A percentile compares a stretch with the other conserved stretches of the same genome.
These are phyloP conservation scores for Hylodesmum podocarpum DNA, from an alignment of 306 rosid genomes.

Conservation along the genomic window DNA sequence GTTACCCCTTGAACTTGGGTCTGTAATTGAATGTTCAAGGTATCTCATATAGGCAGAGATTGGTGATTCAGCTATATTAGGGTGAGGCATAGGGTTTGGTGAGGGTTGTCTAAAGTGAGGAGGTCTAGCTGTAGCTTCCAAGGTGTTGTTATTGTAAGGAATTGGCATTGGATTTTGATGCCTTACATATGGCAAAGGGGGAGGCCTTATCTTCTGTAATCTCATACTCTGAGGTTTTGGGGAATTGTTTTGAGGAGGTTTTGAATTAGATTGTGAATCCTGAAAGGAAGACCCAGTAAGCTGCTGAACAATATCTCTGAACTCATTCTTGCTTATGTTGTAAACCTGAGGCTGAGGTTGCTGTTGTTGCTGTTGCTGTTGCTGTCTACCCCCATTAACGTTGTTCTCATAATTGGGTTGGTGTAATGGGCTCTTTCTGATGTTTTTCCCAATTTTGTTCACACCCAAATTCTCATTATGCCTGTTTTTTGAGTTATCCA, in stretches of 20 bases:
- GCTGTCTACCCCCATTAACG: conserved; percentile 13
- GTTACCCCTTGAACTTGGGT: conserved; percentile 52
- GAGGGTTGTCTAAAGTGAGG: conserved; percentile 59
- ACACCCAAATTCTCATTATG: conserved; percentile 66
- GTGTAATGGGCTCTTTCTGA: conserved; percentile 67
- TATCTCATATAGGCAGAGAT: conserved; percentile 72
- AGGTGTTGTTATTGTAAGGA: conserved; percentile 47
- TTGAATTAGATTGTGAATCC: conserved; percentile 59
- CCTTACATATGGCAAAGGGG: conserved; percentile 56
- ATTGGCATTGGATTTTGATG: conserved; percentile 50
- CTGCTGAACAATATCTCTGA: conserved; percentile 72
- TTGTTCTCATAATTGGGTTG: conserved; percentile 53
- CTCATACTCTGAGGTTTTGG: conserved; percentile 68
- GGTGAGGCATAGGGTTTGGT: conserved; percentile 40
- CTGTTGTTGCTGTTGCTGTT: conserved; percentile 44
- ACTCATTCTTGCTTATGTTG: conserved; percentile 84
- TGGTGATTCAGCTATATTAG: conserved; percentile 65
- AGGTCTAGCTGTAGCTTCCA: conserved; percentile 37
- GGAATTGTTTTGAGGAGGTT: conserved; percentile 52
- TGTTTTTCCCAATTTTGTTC: conserved; percentile 74
- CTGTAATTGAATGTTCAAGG: conserved; percentile 59
- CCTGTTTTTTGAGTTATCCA: conserved; percentile 64
- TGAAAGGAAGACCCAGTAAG: conserved; percentile 79
- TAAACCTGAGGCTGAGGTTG: conserved; percentile 85
- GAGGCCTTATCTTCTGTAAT: conserved; percentile 77